Evolutionary conservation across 208 protist genomes (phyloP).

Genomic region (Trypanosoma theileri): DNA sequence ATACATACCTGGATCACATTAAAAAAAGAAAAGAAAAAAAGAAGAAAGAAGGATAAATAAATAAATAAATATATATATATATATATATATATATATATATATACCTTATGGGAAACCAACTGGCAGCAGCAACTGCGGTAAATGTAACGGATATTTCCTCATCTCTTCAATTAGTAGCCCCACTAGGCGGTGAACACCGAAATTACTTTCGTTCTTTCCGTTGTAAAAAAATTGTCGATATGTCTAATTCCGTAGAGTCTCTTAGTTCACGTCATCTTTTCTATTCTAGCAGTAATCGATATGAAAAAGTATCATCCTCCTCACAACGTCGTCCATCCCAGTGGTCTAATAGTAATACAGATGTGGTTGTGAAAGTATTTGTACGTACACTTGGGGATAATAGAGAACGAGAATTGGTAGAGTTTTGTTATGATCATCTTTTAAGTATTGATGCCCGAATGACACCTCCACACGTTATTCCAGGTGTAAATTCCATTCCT

Average conservation of each 20-base stretch:
- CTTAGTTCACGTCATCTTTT: slow-evolving; percentile 11
- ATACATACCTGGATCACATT: background rate
- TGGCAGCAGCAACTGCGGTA: slow-evolving; percentile 52
- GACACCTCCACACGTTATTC: background rate
- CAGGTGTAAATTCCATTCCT: background rate
- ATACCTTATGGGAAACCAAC: slow-evolving; percentile 74
- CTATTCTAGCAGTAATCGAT: background rate
- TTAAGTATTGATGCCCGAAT: slow-evolving; percentile 19
- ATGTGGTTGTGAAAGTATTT: slow-evolving; percentile 81
- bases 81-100: slow-evolving; percentile 10
- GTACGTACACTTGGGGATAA: slow-evolving; percentile 42
- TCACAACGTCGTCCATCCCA: background rate
- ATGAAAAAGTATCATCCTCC: background rate
- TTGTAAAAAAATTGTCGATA: slow-evolving; percentile 38
- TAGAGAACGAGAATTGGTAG: slow-evolving; percentile 44
- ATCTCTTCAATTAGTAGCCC: slow-evolving; percentile 44
- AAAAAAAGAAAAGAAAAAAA: slow-evolving; percentile 1
- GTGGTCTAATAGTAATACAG: slow-evolving; percentile 18
- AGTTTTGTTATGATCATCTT: slow-evolving; percentile 33
- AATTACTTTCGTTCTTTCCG: slow-evolving; percentile 74
- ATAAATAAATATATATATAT: background rate
- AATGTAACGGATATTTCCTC: slow-evolving; percentile 61
- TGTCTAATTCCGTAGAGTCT: slow-evolving; percentile 24
- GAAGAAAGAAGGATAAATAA: slow-evolving; percentile 1
- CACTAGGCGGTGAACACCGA: slow-evolving; percentile 53